Conservation (phyloP, 805 yeast species). For the Nadsonia fulvescens region DNA sequence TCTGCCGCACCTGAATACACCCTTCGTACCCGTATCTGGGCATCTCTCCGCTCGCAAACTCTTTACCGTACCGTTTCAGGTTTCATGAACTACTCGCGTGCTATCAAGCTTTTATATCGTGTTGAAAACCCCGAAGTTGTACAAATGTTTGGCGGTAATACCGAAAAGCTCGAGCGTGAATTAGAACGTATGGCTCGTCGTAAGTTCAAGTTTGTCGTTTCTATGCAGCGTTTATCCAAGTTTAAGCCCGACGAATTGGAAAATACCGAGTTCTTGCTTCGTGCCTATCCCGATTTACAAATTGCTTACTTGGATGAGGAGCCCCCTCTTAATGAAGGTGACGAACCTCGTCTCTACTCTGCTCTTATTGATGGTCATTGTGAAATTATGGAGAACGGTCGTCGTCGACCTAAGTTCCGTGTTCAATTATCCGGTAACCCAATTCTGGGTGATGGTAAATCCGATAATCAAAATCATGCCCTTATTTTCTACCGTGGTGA, state of each 20-base stretch:
- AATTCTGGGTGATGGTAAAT: conserved; percentile 88
- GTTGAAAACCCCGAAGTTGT: conserved; percentile 87
- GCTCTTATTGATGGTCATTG: conserved; percentile 50
- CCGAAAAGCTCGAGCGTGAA: conserved; percentile 90
- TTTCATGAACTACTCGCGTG: conserved; percentile 95
- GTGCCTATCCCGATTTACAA: conserved; percentile 51
- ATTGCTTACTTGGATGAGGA: conserved; percentile 93
- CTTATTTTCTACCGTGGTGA: conserved; percentile 83
- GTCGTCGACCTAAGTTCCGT: conserved; percentile 42
- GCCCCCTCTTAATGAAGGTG: conserved; percentile 38
- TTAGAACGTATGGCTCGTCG: conserved; percentile 67
- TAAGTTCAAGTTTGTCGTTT: conserved; percentile 63
- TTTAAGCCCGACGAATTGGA: conserved; percentile 48
- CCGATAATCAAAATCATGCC: conserved; percentile 87
- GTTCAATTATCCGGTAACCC: conserved; percentile 85
- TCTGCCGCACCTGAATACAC: conserved; percentile 95
- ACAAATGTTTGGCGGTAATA: conserved; percentile 97
- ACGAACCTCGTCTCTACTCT: conserved; percentile 36
- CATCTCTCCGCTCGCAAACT: conserved; percentile 92
- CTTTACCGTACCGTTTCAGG: conserved; percentile 94
- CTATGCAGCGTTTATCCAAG: conserved; percentile 70
- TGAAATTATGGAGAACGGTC: conserved; percentile 34
- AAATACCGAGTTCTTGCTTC: conserved; percentile 48
- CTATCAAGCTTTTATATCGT: conserved; percentile 80
- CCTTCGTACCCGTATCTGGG: conserved; percentile 95